Base-by-base conservation (phyloP, 139 green algal species). In the Chlamydomonas incerta region DNA sequence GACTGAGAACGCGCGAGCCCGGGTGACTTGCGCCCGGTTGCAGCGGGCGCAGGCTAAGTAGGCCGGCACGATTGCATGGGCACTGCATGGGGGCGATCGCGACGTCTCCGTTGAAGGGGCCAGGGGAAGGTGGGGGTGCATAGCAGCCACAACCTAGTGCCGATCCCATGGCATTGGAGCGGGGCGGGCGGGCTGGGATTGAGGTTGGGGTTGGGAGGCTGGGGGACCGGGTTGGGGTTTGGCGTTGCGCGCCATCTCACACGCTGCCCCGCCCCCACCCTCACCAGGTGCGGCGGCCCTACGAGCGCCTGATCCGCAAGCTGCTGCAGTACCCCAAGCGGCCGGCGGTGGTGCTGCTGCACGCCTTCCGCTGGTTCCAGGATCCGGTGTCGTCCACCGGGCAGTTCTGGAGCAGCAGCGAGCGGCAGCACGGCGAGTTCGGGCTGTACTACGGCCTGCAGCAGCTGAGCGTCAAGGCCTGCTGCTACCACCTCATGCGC, bases 221-320 rank as follows among this genome's bases (percentile, higher is more conserved):
- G n/a, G n/a, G n/a, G n/a, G n/a, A n/a, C n/a, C n/a, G n/a, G n/a
- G n/a, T n/a, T n/a, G n/a, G 52, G 52, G 14, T 67, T 28, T n/a
- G n/a, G n/a, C n/a, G n/a, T 58, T 11, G 11, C 52, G 52, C 11
- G 52, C 52, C 52, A 23, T 15, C 52, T 11, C 52, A 15, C 63
- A 11, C 21, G 18, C 60, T 71, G n/a, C 29, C 65, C 41, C 29
- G 29, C 65, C 52, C n/a, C 1, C n/a, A n/a, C n/a, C n/a, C n/a
- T n/a, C n/a, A n/a, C n/a, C 57, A 63, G 46, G 47, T 89, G 13
- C 47, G 82, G 23, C 88, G 86, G 41, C 77, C 79, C 2, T 91
- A 82, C 70, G 90, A 93, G 69, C 74, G 87, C 15, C 74, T 93
- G 41, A n/a, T 93, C 34, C 84, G 90, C 33, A 91, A 93, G 84